Conservation (phyloP, 1,139 yeast genomes). For the Saccharomycopsis hybrid region DNA sequence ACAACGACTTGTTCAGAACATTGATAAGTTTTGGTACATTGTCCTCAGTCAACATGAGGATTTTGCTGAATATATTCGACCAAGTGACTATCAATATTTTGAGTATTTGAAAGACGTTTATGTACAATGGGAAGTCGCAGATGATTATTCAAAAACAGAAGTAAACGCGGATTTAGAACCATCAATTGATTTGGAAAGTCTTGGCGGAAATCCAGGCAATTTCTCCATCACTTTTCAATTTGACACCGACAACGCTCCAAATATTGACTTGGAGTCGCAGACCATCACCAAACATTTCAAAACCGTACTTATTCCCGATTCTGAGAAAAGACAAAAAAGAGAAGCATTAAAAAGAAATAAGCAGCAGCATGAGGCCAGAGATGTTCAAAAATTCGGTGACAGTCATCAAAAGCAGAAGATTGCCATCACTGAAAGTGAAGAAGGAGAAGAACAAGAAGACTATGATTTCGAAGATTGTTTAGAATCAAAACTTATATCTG, state of each 20-base stretch:
- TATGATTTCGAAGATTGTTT: conserved; percentile 39
- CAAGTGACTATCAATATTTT: conserved; percentile 62
- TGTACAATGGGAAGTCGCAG: conserved; percentile 43
- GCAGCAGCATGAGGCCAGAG: background rate
- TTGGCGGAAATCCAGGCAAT: conserved; percentile 35
- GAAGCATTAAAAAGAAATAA: background rate
- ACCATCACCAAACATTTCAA: conserved; percentile 47
- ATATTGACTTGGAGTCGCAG: conserved; percentile 41
- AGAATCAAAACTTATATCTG: conserved; percentile 46
- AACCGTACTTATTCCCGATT: conserved; percentile 26
- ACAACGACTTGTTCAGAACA: conserved; percentile 37
- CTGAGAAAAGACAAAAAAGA: background rate
- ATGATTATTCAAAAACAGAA: conserved; percentile 24
- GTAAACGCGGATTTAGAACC: conserved; percentile 22
- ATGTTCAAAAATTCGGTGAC: background rate
- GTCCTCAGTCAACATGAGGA: conserved; percentile 72
- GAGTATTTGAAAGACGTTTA: conserved; percentile 53
- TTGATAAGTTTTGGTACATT: conserved; percentile 72
- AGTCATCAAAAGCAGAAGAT: background rate
- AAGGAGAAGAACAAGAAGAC: conserved; percentile 6
- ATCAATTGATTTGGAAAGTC: conserved; percentile 26
- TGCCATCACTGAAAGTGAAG: background rate
- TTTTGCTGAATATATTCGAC: conserved; percentile 61
- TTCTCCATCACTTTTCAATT: conserved; percentile 55
- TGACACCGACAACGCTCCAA: conserved; percentile 31